Conservation (phyloP, 2,329 filamentous ascomycete genomes). For the Fusarium sp. region DNA sequence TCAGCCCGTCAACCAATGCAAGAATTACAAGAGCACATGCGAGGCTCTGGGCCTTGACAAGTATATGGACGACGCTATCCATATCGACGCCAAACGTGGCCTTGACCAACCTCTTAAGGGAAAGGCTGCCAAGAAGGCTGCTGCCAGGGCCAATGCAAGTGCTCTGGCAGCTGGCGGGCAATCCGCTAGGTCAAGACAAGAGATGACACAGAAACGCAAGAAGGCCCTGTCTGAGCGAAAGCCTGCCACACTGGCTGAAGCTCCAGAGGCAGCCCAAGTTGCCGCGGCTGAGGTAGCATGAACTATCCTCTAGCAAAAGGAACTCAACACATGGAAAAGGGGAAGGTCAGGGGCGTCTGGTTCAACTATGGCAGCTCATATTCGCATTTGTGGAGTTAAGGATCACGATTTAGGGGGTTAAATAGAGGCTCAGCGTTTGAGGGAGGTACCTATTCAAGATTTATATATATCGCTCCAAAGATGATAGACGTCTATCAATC, state of each 20-base stretch:
- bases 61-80: constrained; percentile 68
- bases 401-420: constrained; percentile 9
- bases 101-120: constrained; percentile 59
- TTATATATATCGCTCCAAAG: constrained; percentile 9
- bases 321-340: not conserved
- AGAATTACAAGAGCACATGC: constrained; percentile 75
- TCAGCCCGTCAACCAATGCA: constrained; percentile 67
- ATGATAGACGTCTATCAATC: constrained; percentile 1
- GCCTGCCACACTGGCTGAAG: constrained; percentile 31
- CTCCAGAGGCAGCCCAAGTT: constrained; percentile 38
- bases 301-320: constrained; percentile 5
- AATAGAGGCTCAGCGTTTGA: constrained; percentile 1
- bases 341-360: constrained; percentile 7
- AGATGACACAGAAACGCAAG: constrained; percentile 46
- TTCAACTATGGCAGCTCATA: constrained; percentile 13
- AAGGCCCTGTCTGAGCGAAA: constrained; percentile 50
- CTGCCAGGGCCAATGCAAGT: constrained; percentile 47
- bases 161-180: constrained; percentile 60
- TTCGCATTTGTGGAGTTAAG: constrained; percentile 38
- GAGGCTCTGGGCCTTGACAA: constrained; percentile 69
- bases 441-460: not conserved
- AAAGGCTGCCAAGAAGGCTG: constrained; percentile 48
- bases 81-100: constrained; percentile 69
- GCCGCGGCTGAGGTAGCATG: constrained; percentile 25
- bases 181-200: constrained; percentile 51